Base-by-base conservation (phyloP, 768 basidiomycete species). In the Boletus sp. region DNA sequence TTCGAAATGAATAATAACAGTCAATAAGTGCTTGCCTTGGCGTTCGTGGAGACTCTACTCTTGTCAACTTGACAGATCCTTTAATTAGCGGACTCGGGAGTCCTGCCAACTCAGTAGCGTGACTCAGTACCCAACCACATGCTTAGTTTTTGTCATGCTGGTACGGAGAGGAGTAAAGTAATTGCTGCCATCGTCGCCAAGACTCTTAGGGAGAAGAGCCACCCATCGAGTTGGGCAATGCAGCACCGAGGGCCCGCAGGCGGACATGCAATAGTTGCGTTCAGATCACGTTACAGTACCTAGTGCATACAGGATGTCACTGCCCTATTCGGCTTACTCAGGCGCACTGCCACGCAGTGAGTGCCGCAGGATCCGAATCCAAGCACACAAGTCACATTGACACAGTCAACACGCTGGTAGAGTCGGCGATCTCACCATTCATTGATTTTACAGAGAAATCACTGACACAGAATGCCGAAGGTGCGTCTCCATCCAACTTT, bases 381-480 rank as follows among this genome's bases (percentile, higher is more conserved):
- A 37, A 50, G 4, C 5, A 9, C 11, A 14, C 8, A 7, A 36
- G 39, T 48, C 60, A 55, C 50, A 24, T 30, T 11, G 29, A 46
- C 28, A 6, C 2, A 53, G 35, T 46, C 32, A 47, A 14, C 30
- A 24, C 41, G 11, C 37, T 10, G 11, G 30, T 17, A 12, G n/a
- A 29, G 47, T 37, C 56, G 24, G 54, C 58, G 24, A 56, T 45
- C 15, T 47, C 47, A 37, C 20, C 40, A 7, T 36, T 37, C 41
- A 12, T 50, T 36, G 46, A 37, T 46, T 36, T 40, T 32, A 12
- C 10, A 46, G 45, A 24, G 41, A 44, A 9, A 15, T 45, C 20
- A 30, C 32, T 45, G 32, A 57, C 11, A 44, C 33, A 52, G 7
- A 29, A 70, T 69, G 67, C 67, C 68, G 5, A 69, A 69, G 61